Evolutionary conservation across 805 yeast genomes (phyloP).

Genomic region (Wickerhamiella siamensis): DNA sequence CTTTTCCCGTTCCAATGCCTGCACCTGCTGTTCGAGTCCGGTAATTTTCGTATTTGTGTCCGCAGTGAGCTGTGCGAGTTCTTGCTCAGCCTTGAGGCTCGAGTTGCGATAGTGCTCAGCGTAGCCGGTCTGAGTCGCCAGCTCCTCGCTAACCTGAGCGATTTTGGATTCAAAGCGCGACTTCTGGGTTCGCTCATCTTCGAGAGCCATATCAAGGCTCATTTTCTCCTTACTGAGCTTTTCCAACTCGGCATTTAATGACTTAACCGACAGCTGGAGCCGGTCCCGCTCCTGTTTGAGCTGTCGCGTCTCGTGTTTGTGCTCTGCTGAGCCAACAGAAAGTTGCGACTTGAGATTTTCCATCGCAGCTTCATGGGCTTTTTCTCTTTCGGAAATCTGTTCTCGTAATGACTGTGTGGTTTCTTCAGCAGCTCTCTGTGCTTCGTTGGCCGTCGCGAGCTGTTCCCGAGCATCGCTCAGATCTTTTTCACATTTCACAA

Average conservation of each 20-base stretch:
- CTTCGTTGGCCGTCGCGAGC: neutral
- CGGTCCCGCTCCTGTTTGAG: conserved; percentile 20
- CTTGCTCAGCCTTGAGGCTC: conserved; percentile 13
- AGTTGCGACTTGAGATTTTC: neutral
- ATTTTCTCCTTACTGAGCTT: conserved; percentile 29
- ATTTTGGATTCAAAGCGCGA: conserved; percentile 14
- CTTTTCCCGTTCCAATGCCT: conserved; percentile 7
- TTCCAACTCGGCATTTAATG: conserved; percentile 23
- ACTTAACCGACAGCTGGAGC: conserved; percentile 14
- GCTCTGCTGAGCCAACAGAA: neutral
- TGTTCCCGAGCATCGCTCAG: conserved; percentile 2
- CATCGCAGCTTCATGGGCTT: neutral
- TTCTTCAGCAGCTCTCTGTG: conserved; percentile 4
- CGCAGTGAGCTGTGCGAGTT: conserved; percentile 24
- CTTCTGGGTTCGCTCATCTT: conserved; percentile 18
- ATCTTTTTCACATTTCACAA: conserved; percentile 22
- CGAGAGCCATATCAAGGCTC: conserved; percentile 22
- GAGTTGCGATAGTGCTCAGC: conserved; percentile 18
- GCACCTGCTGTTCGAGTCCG: conserved; percentile 24
- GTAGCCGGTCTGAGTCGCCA: conserved; percentile 16
- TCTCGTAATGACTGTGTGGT: neutral
- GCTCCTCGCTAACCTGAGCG: conserved; percentile 23
- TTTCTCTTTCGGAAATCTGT: neutral
- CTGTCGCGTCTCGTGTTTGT: conserved; percentile 19
- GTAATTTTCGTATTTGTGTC: conserved; percentile 16